These are phyloP conservation scores for Eragrostis nindensis DNA, from an alignment of 176 grass and related monocot species.

Conservation along the genomic window DNA sequence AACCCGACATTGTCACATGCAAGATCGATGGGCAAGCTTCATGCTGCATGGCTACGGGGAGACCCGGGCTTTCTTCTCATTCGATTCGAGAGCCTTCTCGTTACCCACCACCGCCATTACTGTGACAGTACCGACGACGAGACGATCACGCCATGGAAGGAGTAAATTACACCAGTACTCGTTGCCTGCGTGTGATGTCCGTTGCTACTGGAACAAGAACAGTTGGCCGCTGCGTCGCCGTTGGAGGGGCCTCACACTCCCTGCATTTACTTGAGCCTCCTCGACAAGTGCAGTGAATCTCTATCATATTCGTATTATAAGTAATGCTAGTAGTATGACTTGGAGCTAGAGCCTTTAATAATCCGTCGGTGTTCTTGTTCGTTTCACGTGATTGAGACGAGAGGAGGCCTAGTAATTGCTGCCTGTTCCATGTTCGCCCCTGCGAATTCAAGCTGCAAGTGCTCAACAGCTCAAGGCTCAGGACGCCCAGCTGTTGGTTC, in stretches of 20 bases:
- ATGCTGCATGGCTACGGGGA: too few relatives aligned
- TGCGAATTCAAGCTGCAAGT: background rate
- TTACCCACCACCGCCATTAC: background rate
- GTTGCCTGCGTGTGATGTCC: too few relatives aligned
- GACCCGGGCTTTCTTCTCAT: background rate
- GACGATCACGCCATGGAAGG: background rate
- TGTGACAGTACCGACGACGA: background rate
- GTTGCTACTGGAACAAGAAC: background rate
- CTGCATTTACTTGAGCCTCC: background rate
- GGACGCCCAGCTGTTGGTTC: background rate
- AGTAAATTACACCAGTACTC: background rate
- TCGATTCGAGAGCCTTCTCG: background rate
- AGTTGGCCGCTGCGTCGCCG: background rate
- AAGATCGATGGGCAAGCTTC: background rate
- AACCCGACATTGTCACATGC: background rate
- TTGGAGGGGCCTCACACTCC: background rate
- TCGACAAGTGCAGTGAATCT: slow-evolving; percentile 11
- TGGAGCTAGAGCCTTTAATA: slow-evolving; percentile 9
- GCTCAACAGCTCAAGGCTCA: background rate
- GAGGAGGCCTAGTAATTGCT: background rate
- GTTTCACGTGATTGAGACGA: slow-evolving; percentile 24
- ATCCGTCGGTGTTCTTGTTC: slow-evolving; percentile 15
- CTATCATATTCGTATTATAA: background rate
- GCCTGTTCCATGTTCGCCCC: background rate
- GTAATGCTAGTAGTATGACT: background rate